A percentile compares a stretch with the other conserved stretches of the same genome.
Evolutionary conservation across 305 asterid genomes (phyloP).

Genomic region (Fraxinus sp.): DNA sequence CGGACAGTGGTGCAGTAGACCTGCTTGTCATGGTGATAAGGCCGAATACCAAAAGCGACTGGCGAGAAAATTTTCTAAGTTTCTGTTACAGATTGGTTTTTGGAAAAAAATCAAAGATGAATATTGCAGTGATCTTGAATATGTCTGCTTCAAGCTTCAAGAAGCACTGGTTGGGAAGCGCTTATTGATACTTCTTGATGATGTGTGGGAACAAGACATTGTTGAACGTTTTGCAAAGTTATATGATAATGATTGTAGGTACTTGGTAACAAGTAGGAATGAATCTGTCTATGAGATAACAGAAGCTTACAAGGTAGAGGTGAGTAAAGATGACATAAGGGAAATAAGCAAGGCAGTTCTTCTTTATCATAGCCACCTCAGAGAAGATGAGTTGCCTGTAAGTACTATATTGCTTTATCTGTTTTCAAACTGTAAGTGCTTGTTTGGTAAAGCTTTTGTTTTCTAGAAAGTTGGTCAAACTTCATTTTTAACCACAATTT

Average conservation of each 20-base stretch:
- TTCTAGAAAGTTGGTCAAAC: neutral
- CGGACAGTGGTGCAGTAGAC: neutral
- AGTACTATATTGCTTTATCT: neutral
- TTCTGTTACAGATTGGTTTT: neutral
- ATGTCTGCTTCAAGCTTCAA: neutral
- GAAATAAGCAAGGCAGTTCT: neutral
- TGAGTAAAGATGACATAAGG: neutral
- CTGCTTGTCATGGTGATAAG: neutral
- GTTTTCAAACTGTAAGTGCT: neutral
- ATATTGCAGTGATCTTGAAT: neutral
- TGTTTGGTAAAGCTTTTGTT: neutral
- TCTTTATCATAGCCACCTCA: neutral
- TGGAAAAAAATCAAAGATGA: neutral
- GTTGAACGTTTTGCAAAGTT: neutral
- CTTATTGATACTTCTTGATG: neutral
- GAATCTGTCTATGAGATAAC: neutral
- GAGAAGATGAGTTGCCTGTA: neutral
- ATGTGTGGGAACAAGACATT: neutral
- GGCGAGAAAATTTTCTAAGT: neutral
- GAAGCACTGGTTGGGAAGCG: neutral
- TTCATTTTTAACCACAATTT: neutral
- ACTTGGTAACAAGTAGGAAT: neutral
- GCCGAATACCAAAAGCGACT: neutral
- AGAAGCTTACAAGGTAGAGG: neutral
- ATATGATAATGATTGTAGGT: neutral